Conservation (phyloP, 177 flowering plant genomes). For the Vitis hybrid region DNA sequence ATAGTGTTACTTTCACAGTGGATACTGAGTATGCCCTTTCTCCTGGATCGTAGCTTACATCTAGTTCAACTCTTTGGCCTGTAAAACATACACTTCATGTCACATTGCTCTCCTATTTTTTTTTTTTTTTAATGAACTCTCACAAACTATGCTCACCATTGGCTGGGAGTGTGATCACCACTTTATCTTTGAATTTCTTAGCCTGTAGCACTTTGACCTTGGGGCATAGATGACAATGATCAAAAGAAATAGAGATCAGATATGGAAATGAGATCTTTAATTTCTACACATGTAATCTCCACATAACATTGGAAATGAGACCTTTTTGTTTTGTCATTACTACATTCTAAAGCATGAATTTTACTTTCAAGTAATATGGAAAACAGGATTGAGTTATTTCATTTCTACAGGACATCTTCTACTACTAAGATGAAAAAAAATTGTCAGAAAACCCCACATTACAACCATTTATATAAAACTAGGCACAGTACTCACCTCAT, state of each 20-base stretch:
- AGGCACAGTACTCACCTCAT: constrained; percentile 46
- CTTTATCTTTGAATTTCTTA: constrained; percentile 52
- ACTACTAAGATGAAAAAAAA: no score
- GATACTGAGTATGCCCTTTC: constrained; percentile 17
- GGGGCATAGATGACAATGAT: neutral
- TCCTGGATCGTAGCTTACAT: constrained; percentile 50
- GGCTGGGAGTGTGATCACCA: constrained; percentile 65
- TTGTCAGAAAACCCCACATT: neutral
- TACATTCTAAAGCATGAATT: neutral
- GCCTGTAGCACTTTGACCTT: constrained; percentile 53
- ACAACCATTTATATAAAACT: neutral
- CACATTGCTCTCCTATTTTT: neutral
- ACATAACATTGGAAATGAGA: neutral
- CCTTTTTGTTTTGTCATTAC: neutral
- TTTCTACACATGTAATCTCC: neutral
- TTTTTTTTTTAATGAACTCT: no score
- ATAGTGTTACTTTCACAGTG: constrained; percentile 12
- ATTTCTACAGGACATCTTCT: neutral
- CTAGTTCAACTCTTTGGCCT: constrained; percentile 73
- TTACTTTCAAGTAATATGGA: neutral
- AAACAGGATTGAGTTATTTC: neutral
- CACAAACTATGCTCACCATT: constrained; percentile 41
- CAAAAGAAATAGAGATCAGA: neutral
- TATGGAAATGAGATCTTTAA: neutral
- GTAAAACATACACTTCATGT: constrained; percentile 8